Base-by-base conservation (phyloP, 2,329 filamentous ascomycete species). In the Trichoderma sp. region DNA sequence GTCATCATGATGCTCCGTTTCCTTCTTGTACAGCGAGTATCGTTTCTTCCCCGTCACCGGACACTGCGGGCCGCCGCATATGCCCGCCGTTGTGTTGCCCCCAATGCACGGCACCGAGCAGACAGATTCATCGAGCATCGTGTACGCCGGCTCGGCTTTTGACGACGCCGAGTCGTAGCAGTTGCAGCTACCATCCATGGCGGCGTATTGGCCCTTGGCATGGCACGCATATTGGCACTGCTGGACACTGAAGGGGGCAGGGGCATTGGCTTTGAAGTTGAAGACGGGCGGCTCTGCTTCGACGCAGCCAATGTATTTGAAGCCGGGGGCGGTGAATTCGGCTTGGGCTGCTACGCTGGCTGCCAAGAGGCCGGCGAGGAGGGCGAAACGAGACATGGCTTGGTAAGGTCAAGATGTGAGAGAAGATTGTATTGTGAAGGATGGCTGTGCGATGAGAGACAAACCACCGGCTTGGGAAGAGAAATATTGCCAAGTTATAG, bases 271-370 rank as follows among this genome's bases (percentile, higher is more conserved):
- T 24, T 54, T 39, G 49, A 69, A 34, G 28, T 72, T 61, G 52
- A 77, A 78, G 14, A 59, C 39, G 13, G 68, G 32, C 5, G 70
- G 66, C 4, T 70, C 51, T 61, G 70, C 70, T 34, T 73, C 52
- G 58, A 75, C 73, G 73, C 77, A 79, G 68, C 76, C 77, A 66
- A 77, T 61, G 68, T 76, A 77, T 54, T 74, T 63, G 68, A 72
- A 75, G 14, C 70, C 68, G 24, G 66, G 10, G 61, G 69, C 28
- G 56, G 74, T 68, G 49, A 70, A 66, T 13, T 70, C 66, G 13
- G 71, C 52, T 46, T 74, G 71, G n/a, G 75, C 74, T 16, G 71
- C 54, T 63, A 71, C 70, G 46, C 71, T 55, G 66, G 70, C 67
- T 34, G 73, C 74, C 59, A 79, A 43, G n/a, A 79, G 68, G 71